Evolutionary conservation across 495 filamentous ascomycete species (phyloP).

Genomic region (Xylona heveae): DNA sequence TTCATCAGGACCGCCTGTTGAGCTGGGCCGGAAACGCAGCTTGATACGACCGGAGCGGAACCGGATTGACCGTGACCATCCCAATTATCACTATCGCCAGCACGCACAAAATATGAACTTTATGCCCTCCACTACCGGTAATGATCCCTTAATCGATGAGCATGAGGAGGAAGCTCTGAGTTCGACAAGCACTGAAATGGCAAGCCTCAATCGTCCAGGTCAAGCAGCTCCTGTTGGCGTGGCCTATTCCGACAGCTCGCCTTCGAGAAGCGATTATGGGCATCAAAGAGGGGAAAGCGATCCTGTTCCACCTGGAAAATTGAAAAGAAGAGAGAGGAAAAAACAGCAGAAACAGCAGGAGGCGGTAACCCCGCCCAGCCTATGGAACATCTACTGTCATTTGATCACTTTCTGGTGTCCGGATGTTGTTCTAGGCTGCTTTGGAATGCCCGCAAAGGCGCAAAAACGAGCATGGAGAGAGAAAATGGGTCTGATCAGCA

Average conservation of each 20-base stretch:
- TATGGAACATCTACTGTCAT: constrained; percentile 92
- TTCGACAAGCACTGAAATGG: constrained; percentile 31
- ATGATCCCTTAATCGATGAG: constrained; percentile 58
- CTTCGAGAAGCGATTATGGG: no score
- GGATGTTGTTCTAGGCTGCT: constrained; percentile 61
- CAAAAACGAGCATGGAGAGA: constrained; percentile 94
- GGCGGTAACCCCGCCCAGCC: constrained; percentile 52
- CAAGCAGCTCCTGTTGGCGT: constrained; percentile 17
- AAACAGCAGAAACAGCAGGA: constrained; percentile 41
- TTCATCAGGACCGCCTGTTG: constrained; percentile 11
- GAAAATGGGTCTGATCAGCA: constrained; percentile 91
- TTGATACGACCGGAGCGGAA: constrained; percentile 76
- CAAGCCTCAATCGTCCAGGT: constrained; percentile 13
- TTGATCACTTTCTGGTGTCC: constrained; percentile 91
- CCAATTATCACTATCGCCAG: constrained; percentile 84
- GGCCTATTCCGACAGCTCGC: constrained; percentile 18
- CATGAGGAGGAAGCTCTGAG: constrained; percentile 33
- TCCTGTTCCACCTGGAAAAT: no score
- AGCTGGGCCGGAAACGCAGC: constrained; percentile 53
- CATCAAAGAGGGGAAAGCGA: no score
- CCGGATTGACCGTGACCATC: constrained; percentile 60
- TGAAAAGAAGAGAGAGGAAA: constrained; percentile 46
- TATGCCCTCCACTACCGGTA: constrained; percentile 72
- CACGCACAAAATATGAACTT: constrained; percentile 79
- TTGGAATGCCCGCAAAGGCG: constrained; percentile 68